Conservation (phyloP, 2,329 filamentous ascomycete genomes). For the Ceratocystis destructans region DNA sequence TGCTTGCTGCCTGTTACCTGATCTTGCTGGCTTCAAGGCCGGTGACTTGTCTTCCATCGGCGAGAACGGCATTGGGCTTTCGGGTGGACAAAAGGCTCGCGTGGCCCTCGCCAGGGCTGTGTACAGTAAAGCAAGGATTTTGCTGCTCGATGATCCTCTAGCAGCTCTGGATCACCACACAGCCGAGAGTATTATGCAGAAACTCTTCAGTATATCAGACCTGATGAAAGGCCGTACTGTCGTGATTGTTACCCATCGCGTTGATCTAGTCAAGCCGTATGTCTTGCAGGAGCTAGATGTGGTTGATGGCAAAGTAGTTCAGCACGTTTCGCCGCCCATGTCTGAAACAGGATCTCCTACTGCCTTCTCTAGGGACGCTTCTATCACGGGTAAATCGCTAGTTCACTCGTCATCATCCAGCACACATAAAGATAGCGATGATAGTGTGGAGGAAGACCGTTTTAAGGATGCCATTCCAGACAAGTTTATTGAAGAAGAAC, state of each 20-base stretch:
- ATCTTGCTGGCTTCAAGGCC: conserved; percentile 41
- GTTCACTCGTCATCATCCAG: conserved; percentile 9
- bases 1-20: conserved; percentile 44
- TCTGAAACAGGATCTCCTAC: background rate
- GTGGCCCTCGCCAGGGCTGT: conserved; percentile 50
- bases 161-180: conserved; percentile 51
- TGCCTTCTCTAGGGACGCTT: background rate
- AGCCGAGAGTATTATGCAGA: conserved; percentile 47
- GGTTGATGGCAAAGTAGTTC: conserved; percentile 33
- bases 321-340: background rate
- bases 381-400: background rate
- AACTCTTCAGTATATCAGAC: conserved; percentile 39
- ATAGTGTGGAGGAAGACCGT: background rate
- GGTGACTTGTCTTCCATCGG: conserved; percentile 48
- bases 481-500: conserved; percentile 69
- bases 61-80: conserved; percentile 49
- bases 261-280: conserved; percentile 62
- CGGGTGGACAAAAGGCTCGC: conserved; percentile 49
- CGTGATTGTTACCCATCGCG: conserved; percentile 65
- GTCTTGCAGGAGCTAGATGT: conserved; percentile 64
- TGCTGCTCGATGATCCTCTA: conserved; percentile 50
- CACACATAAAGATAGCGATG: background rate
- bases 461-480: conserved; percentile 41
- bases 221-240: conserved; percentile 52
- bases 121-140: conserved; percentile 42